These are phyloP conservation scores for Vanderwaltozyma polyspora DNA, from an alignment of 805 yeast genomes.

Conservation along the genomic window DNA sequence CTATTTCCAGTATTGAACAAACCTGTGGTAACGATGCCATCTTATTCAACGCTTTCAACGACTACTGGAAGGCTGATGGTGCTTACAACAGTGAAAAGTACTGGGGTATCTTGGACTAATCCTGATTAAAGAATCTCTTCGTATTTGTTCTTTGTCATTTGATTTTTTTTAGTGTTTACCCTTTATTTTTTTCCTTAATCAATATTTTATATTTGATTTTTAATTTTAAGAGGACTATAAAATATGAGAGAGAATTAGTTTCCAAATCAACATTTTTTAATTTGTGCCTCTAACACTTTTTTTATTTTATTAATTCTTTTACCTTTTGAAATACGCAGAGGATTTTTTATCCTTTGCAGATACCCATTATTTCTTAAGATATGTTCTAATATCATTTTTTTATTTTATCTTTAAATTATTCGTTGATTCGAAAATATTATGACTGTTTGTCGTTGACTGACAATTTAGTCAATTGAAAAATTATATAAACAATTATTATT, in stretches of 20 bases:
- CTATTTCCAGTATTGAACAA: conserved; percentile 52
- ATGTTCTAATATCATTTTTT: too few species aligned
- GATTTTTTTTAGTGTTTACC: neutral
- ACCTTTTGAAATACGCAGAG: too few species aligned
- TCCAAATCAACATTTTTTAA: neutral
- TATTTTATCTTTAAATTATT: neutral
- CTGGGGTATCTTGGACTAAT: conserved; percentile 80
- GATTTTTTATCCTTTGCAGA: too few species aligned
- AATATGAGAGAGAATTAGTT: neutral
- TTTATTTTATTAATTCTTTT: too few species aligned
- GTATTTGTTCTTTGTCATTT: too few species aligned
- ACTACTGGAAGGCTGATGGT: conserved; percentile 81
- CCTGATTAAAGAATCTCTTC: too few species aligned
- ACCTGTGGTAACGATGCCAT: conserved; percentile 57
- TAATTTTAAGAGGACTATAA: neutral
- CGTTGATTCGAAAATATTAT: conserved; percentile 1
- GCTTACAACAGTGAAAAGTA: conserved; percentile 60
- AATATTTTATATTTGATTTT: neutral
- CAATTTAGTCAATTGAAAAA: neutral
- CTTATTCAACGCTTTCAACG: conserved; percentile 80
- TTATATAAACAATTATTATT: neutral
- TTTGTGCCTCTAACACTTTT: neutral
- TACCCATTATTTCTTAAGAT: too few species aligned
- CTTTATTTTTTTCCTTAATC: neutral
- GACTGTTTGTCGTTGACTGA: neutral